Base-by-base conservation (phyloP, 2,329 filamentous ascomycete genomes). In the Fusarium lyarnte region DNA sequence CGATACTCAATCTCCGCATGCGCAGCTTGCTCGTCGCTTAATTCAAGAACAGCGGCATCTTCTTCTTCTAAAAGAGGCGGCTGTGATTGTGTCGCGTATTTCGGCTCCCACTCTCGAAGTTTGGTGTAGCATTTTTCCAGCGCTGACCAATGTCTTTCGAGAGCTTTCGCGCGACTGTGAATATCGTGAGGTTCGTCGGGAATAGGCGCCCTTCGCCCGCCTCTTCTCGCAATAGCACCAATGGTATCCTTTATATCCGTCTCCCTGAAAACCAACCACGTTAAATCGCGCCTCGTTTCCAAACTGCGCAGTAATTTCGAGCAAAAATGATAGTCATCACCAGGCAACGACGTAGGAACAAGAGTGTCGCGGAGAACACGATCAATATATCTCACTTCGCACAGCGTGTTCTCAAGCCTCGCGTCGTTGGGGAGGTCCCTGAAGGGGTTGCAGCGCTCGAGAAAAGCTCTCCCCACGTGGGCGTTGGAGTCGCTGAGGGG, bases 111-210 rank as follows among this genome's bases (percentile, higher is more conserved):
- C 27, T 71, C 63, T 52, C 63, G 42, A 7, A 71, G 43, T n/a
- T 39, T 71, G 67, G 67, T 39, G 21, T 68, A 58, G 42, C 63
- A 68, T 68, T 68, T 68, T 68, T 68, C 63, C 65, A 58, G 53
- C 58, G 64, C 43, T 59, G 63, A 68, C 69, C 69, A 72, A 43
- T 72, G 64, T 7, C 33, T 27, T 9, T 64, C 49, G 8, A 72
- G 69, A 41, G 69, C 53, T 29, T 59, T 53, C 5, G 46, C 53
- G 29, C 69, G 70, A 6, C 1, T 14, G 12, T 69, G 69, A 36
- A 72, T 35, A 29, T 53, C 36, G 17, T 58, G 59, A 31, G 69
- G 49, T 29, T 72, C 69, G n/a, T 54, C n/a, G 8, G 69, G 45
- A 45, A 71, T 55, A 33, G 69, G 69, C 29, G 53, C 52, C n/a